A percentile compares a stretch with the other conserved stretches of the same genome.
These are phyloP conservation scores for Diaporthe ilicicola DNA, from an alignment of 2,329 filamentous ascomycete genomes.

Conservation along the genomic window DNA sequence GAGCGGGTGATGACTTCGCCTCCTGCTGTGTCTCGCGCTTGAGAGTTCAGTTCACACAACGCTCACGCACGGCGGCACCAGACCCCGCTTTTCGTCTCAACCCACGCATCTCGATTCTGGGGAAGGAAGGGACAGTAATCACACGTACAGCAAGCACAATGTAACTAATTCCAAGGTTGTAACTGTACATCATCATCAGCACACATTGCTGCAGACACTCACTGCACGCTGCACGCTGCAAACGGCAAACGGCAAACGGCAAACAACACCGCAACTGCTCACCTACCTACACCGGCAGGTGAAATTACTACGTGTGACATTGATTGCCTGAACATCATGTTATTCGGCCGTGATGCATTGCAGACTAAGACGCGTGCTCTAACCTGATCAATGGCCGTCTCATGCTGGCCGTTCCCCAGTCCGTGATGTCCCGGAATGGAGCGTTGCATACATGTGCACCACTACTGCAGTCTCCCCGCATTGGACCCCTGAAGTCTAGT, in stretches of 20 bases:
- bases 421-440: background rate
- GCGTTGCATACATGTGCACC: background rate
- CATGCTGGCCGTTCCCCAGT: background rate
- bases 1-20: background rate
- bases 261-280: background rate
- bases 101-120: conserved; percentile 15
- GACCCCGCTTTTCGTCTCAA: conserved; percentile 20
- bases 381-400: background rate
- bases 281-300: background rate
- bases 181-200: too few relatives aligned
- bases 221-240: background rate
- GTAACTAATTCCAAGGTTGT: too few relatives aligned
- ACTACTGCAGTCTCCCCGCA: conserved; percentile 12
- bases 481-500: conserved; percentile 17
- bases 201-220: background rate
- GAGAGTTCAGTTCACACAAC: background rate
- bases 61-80: background rate
- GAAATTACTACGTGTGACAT: background rate
- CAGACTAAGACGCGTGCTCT: background rate
- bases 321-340: background rate
- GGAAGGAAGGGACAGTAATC: background rate
- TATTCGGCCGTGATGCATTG: background rate
- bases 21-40: too few relatives aligned
- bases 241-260: background rate
- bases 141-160: background rate